A percentile compares a stretch with the other conserved stretches of the same genome.
Conservation (phyloP, 1,284 basidiomycete genomes). For the Cryptococcus sp. region DNA sequence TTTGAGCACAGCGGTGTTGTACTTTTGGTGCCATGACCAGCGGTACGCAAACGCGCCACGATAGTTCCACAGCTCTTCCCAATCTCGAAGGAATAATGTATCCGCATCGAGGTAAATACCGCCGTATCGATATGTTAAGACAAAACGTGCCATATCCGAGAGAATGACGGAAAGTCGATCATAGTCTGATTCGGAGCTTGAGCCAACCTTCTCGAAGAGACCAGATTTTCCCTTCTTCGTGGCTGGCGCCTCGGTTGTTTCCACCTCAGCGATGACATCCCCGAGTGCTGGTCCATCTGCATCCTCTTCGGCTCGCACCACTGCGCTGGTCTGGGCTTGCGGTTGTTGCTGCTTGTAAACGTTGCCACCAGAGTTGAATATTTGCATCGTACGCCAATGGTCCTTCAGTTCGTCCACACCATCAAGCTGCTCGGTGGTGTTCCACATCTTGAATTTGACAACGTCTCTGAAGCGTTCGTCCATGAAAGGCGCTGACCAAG, state of each 20-base stretch:
- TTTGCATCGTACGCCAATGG: constrained; percentile 69
- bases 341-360: constrained; percentile 54
- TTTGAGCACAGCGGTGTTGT: constrained; percentile 83
- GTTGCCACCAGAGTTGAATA: constrained; percentile 74
- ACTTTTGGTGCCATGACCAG: constrained; percentile 76
- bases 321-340: constrained; percentile 19
- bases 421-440: constrained; percentile 84
- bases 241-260: constrained; percentile 30
- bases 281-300: constrained; percentile 28
- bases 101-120: constrained; percentile 86
- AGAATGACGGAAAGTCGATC: constrained; percentile 78
- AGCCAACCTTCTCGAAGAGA: constrained; percentile 71
- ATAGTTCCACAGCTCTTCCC: constrained; percentile 88
- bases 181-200: constrained; percentile 70
- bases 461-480: constrained; percentile 75
- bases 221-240: constrained; percentile 59
- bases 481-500: constrained; percentile 81
- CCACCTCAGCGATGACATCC: constrained; percentile 25
- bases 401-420: constrained; percentile 72
- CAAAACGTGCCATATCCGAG: constrained; percentile 83
- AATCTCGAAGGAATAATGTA: constrained; percentile 82
- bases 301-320: constrained; percentile 53
- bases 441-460: constrained; percentile 84
- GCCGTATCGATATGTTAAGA: constrained; percentile 79
- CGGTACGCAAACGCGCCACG: constrained; percentile 83